phyloP scores from a whole-genome alignment of 331 rosid species.

The Cucumis variabilis region DNA sequence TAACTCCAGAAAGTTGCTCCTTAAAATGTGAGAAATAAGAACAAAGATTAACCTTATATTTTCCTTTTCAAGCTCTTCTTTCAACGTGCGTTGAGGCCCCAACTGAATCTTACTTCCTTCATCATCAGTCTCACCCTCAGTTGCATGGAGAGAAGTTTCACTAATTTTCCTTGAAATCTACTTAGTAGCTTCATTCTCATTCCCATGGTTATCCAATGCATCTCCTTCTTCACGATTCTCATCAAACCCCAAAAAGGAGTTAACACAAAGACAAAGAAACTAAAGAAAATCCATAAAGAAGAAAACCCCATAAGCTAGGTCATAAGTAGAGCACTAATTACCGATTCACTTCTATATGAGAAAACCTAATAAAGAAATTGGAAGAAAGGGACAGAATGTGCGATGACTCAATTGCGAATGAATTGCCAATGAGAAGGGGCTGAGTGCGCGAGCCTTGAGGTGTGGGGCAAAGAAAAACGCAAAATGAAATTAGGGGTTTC shows the following conservation, averaged over 20 bases:
- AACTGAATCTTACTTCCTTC: conserved; percentile 44
- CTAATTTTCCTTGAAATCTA: conserved; percentile 36
- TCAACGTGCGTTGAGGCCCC: conserved; percentile 62
- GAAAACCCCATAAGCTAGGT: too few relatives aligned
- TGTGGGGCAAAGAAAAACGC: too few relatives aligned
- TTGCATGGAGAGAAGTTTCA: conserved; percentile 40
- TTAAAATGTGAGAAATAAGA: conserved; percentile 9
- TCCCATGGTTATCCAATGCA: conserved; percentile 35
- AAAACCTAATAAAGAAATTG: too few relatives aligned
- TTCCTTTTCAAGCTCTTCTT: conserved; percentile 54
- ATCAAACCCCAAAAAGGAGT: conserved; percentile 68
- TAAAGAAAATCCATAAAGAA: too few relatives aligned
- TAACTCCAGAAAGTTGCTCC: conserved; percentile 59
- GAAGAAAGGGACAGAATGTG: too few relatives aligned
- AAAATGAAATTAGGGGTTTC: too few relatives aligned
- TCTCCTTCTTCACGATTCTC: conserved; percentile 42
- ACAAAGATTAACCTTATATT: conserved; percentile 47
- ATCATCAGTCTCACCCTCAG: conserved; percentile 53
- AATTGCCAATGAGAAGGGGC: too few relatives aligned
- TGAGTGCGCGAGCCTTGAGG: too few relatives aligned
- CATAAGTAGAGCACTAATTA: too few relatives aligned
- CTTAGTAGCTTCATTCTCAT: conserved; percentile 29
- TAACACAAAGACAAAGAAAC: too few relatives aligned
- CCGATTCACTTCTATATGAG: too few relatives aligned
- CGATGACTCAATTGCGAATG: too few relatives aligned